Evolutionary conservation across 805 yeast genomes (phyloP).

Genomic region (Candida glaebosa): DNA sequence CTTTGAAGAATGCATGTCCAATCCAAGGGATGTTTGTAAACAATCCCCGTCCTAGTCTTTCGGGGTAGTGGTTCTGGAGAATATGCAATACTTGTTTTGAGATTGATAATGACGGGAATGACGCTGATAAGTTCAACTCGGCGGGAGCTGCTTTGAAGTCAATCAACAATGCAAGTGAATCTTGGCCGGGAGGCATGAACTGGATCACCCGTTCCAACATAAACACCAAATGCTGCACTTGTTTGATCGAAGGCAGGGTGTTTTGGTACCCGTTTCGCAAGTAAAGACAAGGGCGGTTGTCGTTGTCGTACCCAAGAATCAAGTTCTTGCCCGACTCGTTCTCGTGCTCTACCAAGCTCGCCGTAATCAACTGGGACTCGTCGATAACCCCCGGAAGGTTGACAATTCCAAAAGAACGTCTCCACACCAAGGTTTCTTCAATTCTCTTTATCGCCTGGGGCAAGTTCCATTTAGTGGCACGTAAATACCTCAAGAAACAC

Average conservation of each 20-base stretch:
- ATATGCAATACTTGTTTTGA: conserved; percentile 50
- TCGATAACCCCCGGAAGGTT: conserved; percentile 25
- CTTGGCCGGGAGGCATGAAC: conserved; percentile 58
- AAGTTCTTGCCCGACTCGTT: conserved; percentile 52
- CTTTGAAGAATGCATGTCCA: conserved; percentile 52
- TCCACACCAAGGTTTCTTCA: conserved; percentile 49
- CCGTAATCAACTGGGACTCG: conserved; percentile 28
- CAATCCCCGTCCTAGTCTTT: conserved; percentile 51
- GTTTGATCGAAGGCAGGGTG: conserved; percentile 48
- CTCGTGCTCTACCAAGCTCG: conserved; percentile 44
- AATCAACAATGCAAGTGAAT: conserved; percentile 49
- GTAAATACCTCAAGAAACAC: conserved; percentile 48
- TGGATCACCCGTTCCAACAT: conserved; percentile 54
- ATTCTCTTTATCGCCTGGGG: conserved; percentile 43
- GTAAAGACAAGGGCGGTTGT: conserved; percentile 51
- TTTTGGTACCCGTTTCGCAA: conserved; percentile 55
- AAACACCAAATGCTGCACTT: conserved; percentile 54
- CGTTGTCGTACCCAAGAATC: conserved; percentile 52
- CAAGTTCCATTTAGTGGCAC: conserved; percentile 51
- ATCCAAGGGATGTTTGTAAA: conserved; percentile 57
- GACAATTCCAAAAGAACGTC: conserved; percentile 50
- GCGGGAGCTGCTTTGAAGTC: conserved; percentile 50
- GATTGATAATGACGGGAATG: conserved; percentile 47
- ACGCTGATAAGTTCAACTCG: conserved; percentile 34
- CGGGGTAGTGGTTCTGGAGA: conserved; percentile 58